Evolutionary conservation across 495 filamentous ascomycete genomes (phyloP).

Genomic region (Copromyces sp.): DNA sequence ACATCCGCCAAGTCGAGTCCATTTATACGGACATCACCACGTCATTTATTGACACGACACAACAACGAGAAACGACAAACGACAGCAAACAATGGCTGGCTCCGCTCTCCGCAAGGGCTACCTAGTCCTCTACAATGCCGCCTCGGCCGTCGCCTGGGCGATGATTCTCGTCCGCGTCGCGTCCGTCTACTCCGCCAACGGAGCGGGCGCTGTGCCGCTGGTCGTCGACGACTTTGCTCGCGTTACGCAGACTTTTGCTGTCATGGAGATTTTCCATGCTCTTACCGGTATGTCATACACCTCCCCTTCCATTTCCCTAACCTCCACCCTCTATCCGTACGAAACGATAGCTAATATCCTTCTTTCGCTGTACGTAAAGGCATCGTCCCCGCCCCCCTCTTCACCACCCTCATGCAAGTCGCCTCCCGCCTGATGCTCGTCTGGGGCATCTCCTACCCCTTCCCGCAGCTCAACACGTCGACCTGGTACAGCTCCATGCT

Average conservation of each 20-base stretch:
- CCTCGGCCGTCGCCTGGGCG: constrained; percentile 66
- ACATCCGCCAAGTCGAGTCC: neutral
- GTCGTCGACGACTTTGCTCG: constrained; percentile 55
- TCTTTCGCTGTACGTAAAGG: constrained; percentile 32
- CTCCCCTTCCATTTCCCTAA: neutral
- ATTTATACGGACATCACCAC: neutral
- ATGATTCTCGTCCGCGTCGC: constrained; percentile 52
- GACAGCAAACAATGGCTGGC: constrained; percentile 4
- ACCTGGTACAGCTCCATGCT: constrained; percentile 61
- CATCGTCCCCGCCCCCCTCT: constrained; percentile 71
- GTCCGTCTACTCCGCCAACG: constrained; percentile 18
- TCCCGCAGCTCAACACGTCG: constrained; percentile 49
- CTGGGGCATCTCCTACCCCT: constrained; percentile 59
- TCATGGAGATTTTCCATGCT: constrained; percentile 76
- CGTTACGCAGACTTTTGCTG: constrained; percentile 72
- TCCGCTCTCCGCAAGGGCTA: constrained; percentile 46
- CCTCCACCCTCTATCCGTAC: neutral
- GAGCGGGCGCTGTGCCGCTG: constrained; percentile 29
- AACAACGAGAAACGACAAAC: neutral
- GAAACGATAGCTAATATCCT: neutral
- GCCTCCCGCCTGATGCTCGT: constrained; percentile 71
- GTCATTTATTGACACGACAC: neutral
- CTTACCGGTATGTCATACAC: constrained; percentile 41
- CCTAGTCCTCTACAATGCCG: constrained; percentile 73
- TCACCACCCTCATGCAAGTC: constrained; percentile 86